A percentile compares a stretch with the other conserved stretches of the same genome.
phyloP scores from a whole-genome alignment of 169 alveolate genomes.

The Cryptosporidium meleagridis region DNA sequence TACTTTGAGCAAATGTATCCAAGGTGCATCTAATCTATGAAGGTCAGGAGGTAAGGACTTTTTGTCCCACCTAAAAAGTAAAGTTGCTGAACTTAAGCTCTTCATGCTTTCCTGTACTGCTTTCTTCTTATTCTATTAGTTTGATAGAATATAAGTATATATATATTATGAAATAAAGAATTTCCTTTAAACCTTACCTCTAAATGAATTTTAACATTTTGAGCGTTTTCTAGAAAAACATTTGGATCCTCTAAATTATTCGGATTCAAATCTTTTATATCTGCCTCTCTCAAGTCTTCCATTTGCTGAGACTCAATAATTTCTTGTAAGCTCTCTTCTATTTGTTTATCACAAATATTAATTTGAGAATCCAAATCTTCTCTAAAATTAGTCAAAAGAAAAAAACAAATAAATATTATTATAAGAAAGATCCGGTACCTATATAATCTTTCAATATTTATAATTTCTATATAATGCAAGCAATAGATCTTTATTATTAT shows the following conservation, averaged over 20 bases:
- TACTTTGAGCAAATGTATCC: constrained; percentile 37
- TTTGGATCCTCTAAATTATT: constrained; percentile 61
- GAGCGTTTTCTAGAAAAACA: constrained; percentile 63
- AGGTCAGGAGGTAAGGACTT: constrained; percentile 67
- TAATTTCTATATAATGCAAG: neutral
- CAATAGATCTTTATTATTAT: neutral
- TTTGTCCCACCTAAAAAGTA: constrained; percentile 72
- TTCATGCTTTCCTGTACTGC: constrained; percentile 16
- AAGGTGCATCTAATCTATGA: constrained; percentile 74
- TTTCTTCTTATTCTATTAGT: constrained; percentile 31
- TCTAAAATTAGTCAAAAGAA: neutral
- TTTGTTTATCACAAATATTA: constrained; percentile 36
- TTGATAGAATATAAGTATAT: neutral
- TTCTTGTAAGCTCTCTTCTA: constrained; percentile 54
- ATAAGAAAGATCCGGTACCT: neutral
- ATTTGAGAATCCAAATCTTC: constrained; percentile 40
- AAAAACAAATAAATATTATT: neutral
- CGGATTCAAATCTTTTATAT: constrained; percentile 41
- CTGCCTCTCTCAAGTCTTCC: constrained; percentile 5
- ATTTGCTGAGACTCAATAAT: constrained; percentile 14
- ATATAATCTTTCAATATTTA: neutral
- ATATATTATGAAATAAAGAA: neutral
- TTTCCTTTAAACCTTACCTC: constrained; percentile 28
- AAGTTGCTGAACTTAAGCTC: constrained; percentile 29
- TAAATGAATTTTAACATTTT: constrained; percentile 54